phyloP scores from a whole-genome alignment of 1,284 basidiomycete species.

The Irpex sp. region DNA sequence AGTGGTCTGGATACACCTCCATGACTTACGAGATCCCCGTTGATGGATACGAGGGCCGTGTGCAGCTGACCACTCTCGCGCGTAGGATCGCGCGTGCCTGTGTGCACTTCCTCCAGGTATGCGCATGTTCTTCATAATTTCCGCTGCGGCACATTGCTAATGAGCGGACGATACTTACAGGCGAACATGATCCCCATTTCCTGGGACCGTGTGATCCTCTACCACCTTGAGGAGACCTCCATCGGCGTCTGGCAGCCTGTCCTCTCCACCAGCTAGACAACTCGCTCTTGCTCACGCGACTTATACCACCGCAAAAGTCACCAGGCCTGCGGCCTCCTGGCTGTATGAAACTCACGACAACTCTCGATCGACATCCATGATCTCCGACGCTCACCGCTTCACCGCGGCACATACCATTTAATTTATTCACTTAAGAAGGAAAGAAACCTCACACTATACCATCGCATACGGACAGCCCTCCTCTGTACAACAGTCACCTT shows the following conservation, averaged over 20 bases:
- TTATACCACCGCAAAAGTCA: neutral
- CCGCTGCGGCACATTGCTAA: conserved; percentile 9
- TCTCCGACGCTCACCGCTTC: neutral
- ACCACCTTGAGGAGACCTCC: conserved; percentile 67
- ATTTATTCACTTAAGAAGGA: neutral
- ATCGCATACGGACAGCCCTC: neutral
- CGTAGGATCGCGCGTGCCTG: conserved; percentile 67
- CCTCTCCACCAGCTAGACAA: conserved; percentile 35
- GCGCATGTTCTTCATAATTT: conserved; percentile 16
- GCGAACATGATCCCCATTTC: conserved; percentile 63
- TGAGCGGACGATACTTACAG: conserved; percentile 27
- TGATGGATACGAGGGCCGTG: conserved; percentile 60
- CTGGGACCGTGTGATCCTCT: conserved; percentile 67
- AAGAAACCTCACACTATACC: neutral
- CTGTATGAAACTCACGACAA: neutral
- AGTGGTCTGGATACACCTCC: conserved; percentile 72
- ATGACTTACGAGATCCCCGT: conserved; percentile 75
- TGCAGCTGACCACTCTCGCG: conserved; percentile 63
- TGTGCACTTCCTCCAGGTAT: conserved; percentile 71
- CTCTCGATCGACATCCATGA: neutral
- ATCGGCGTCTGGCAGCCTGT: conserved; percentile 67
- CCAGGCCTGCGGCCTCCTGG: neutral
- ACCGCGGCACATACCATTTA: neutral
- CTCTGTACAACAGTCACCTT: neutral
- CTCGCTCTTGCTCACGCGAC: neutral